A percentile compares a stretch with the other conserved stretches of the same genome.
Evolutionary conservation across 2,329 filamentous ascomycete species (phyloP).

Genomic region (Colletotrichum tropicale): DNA sequence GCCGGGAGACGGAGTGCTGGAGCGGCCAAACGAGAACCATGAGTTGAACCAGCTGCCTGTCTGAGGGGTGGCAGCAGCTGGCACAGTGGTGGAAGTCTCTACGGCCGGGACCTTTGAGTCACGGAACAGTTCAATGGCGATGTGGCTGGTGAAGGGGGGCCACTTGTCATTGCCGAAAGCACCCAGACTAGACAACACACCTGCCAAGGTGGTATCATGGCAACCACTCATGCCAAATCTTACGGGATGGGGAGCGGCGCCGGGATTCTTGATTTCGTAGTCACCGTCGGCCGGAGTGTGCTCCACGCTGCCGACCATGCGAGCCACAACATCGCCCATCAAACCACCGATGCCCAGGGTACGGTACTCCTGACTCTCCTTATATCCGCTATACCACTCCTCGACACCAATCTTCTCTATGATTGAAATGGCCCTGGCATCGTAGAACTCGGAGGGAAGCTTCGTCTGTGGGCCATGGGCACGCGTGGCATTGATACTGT

Average conservation of each 20-base stretch:
- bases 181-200: slow-evolving; percentile 77
- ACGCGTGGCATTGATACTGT: slow-evolving; percentile 87
- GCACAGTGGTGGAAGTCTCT: slow-evolving; percentile 22
- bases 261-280: slow-evolving; percentile 49
- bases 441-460: slow-evolving; percentile 87
- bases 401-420: slow-evolving; percentile 81
- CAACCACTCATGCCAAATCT: slow-evolving; percentile 84
- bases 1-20: slow-evolving; percentile 26
- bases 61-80: slow-evolving; percentile 14
- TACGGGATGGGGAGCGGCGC: slow-evolving; percentile 49
- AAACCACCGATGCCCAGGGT: slow-evolving; percentile 84
- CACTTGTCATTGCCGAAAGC: slow-evolving; percentile 76
- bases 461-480: slow-evolving; percentile 83
- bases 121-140: slow-evolving; percentile 89
- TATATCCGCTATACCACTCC: slow-evolving; percentile 92
- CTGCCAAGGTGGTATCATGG: slow-evolving; percentile 92
- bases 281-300: slow-evolving; percentile 57
- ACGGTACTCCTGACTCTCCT: slow-evolving; percentile 86
- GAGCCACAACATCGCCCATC: slow-evolving; percentile 80
- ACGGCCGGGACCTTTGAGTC: slow-evolving; percentile 38
- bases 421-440: slow-evolving; percentile 70
- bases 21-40: slow-evolving; percentile 29
- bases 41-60: slow-evolving; percentile 35
- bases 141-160: slow-evolving; percentile 92
- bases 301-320: slow-evolving; percentile 74